Conservation (phyloP, 2,329 filamentous ascomycete species). For the Scytalidium sp. region DNA sequence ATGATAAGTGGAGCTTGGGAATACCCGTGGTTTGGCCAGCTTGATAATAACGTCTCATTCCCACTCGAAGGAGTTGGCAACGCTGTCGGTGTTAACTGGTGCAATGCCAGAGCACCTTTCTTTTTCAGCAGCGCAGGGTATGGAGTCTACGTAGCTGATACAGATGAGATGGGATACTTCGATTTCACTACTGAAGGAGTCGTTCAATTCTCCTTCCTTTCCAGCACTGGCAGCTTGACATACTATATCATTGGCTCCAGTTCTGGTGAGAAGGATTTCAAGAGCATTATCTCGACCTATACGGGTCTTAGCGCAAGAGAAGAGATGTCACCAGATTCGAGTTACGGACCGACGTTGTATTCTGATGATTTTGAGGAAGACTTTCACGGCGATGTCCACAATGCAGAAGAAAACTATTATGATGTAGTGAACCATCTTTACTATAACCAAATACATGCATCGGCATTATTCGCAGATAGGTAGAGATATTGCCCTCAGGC, state of each 20-base stretch:
- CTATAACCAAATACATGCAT: constrained; percentile 28
- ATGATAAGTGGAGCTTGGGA: constrained; percentile 13
- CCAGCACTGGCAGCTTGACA: constrained; percentile 16
- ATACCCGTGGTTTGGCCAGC: constrained; percentile 10
- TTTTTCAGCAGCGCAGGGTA: constrained; percentile 29
- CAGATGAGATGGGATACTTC: constrained; percentile 28
- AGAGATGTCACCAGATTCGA: constrained; percentile 29
- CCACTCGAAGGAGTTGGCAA: constrained; percentile 22
- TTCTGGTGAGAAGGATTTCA: constrained; percentile 5
- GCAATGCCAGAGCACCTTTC: constrained; percentile 32
- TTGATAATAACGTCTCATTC: constrained; percentile 15
- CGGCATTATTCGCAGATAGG: constrained; percentile 30
- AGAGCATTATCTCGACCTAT: constrained; percentile 17
- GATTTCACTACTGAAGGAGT: constrained; percentile 21
- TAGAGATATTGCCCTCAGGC: constrained; percentile 5
- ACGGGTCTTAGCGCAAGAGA: constrained; percentile 23
- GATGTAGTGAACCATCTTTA: constrained; percentile 31
- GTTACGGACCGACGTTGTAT: constrained; percentile 32
- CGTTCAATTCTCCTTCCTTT: constrained; percentile 29
- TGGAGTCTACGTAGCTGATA: constrained; percentile 29
- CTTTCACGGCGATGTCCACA: constrained; percentile 28
- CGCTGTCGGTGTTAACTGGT: constrained; percentile 30
- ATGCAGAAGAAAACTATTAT: constrained; percentile 31
- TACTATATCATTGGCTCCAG: constrained; percentile 28
- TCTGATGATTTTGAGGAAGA: constrained; percentile 31